Evolutionary conservation across 108 stramenopile species (phyloP).

Genomic region (Conticribra guillardii): DNA sequence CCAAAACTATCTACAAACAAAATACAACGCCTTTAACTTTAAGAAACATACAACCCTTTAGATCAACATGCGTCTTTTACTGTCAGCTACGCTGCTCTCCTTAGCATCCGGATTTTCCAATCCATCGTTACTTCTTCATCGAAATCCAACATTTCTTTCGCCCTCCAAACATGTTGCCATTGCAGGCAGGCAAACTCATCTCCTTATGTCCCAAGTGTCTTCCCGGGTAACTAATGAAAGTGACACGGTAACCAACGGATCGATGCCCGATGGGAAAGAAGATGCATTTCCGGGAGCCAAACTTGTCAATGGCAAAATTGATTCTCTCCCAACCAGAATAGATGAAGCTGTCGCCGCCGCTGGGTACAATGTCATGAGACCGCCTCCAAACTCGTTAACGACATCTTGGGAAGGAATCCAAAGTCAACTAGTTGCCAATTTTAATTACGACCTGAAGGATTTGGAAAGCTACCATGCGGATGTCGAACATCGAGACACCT

Average conservation of each 20-base stretch:
- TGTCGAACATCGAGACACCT: conserved; percentile 42
- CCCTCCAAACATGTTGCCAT: not conserved
- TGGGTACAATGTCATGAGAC: conserved; percentile 25
- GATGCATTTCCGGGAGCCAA: conserved; percentile 37
- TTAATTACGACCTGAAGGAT: conserved; percentile 30
- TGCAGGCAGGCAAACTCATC: not conserved
- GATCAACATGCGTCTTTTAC: not conserved
- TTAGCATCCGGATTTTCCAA: not conserved
- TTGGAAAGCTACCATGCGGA: conserved; percentile 54
- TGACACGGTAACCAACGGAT: not conserved
- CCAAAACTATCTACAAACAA: too few relatives aligned
- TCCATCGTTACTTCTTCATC: not conserved
- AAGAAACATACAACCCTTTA: not conserved
- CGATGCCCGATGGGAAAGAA: not conserved
- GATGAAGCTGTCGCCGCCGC: conserved; percentile 42
- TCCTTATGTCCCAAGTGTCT: not conserved
- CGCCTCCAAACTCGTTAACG: conserved; percentile 13
- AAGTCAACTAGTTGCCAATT: conserved; percentile 22
- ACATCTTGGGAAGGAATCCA: conserved; percentile 43
- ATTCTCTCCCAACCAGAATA: conserved; percentile 53
- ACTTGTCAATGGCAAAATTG: conserved; percentile 28
- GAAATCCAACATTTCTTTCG: not conserved
- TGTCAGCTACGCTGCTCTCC: not conserved
- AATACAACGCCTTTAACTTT: too few relatives aligned
- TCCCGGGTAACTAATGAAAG: not conserved